Percentiles rank a stretch among this genome's conserved stretches.
Evolutionary conservation across 73 alveolate genomes (phyloP).

Genomic region (Paramecium biaurelia): DNA sequence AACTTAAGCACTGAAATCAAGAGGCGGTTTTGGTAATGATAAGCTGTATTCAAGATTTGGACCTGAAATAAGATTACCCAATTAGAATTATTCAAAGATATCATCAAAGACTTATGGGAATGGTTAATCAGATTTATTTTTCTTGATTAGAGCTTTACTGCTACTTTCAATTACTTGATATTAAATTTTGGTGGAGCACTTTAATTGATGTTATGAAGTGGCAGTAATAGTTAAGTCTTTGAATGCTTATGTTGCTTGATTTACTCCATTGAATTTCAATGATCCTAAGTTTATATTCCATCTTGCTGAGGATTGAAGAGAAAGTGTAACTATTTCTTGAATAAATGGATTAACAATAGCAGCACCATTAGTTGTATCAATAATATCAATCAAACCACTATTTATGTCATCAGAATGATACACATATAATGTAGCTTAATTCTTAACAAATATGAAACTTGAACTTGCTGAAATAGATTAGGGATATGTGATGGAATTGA

Average conservation of each 20-base stretch:
- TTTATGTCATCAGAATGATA: not conserved
- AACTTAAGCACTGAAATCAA: not conserved
- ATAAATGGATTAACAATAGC: not conserved
- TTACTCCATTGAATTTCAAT: not conserved
- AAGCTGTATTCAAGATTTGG: not conserved
- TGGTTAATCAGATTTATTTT: not conserved
- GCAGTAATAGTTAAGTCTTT: not conserved
- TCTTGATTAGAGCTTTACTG: not conserved
- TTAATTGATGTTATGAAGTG: not conserved
- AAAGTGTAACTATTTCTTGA: not conserved
- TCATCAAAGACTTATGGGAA: not conserved
- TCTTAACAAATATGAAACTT: not conserved
- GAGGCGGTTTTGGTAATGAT: not conserved
- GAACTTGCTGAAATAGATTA: not conserved
- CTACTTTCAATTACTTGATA: not conserved
- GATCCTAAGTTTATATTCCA: not conserved
- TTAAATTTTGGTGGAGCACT: not conserved
- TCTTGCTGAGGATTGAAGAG: not conserved
- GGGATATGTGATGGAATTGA: not conserved
- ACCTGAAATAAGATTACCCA: not conserved
- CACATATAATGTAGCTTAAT: not conserved
- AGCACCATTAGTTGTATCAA: not conserved
- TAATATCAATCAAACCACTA: not conserved
- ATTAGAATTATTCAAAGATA: not conserved
- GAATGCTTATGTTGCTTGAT: not conserved